Evolutionary conservation across 306 rosid species (phyloP).

Genomic region (peach (Prunus persica)): Prunus_persica_NCBIv2 NC_034009.1:22978001-22978500

Average conservation of each 20-base stretch:
- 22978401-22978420: constrained; percentile 10
- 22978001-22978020: constrained; percentile 19
- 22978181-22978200: not conserved
- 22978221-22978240: not conserved
- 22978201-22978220: not conserved
- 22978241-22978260: not conserved
- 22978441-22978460: not conserved
- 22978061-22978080: constrained; percentile 97
- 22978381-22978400: not conserved
- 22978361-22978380: not conserved
- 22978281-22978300: constrained; percentile 10
- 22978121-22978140: constrained; percentile 11
- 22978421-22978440: not conserved
- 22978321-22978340: not conserved
- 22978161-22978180: not conserved
- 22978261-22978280: not conserved
- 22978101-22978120: constrained; percentile 5
- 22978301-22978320: not conserved
- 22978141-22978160: not conserved
- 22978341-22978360: not conserved
- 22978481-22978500: not conserved
- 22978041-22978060: constrained; percentile 96
- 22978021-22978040: constrained; percentile 81
- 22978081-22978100: constrained; percentile 41
- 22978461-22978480: constrained; percentile 11